phyloP scores from a whole-genome alignment of 2,329 filamentous ascomycete genomes.

The Neospermospora avenae region DNA sequence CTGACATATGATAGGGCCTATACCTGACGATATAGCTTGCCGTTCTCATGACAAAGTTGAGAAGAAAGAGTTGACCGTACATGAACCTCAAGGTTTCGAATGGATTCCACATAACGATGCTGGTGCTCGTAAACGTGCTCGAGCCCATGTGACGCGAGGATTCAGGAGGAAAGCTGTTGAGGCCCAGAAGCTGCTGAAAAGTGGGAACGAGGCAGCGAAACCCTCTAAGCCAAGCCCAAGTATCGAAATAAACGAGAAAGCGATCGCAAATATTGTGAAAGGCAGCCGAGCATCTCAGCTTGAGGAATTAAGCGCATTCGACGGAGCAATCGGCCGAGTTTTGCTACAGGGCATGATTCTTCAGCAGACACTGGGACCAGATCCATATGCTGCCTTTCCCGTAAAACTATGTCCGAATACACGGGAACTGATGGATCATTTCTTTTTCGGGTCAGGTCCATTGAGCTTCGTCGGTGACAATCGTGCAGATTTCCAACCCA shows the following conservation, averaged over 20 bases:
- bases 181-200: slow-evolving; percentile 2
- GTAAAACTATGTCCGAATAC: slow-evolving; percentile 2
- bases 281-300: not conserved
- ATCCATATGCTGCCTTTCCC: slow-evolving; percentile 12
- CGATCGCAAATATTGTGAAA: not conserved
- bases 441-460: slow-evolving; percentile 12
- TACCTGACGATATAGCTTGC: not conserved
- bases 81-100: slow-evolving; percentile 10
- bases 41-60: not conserved
- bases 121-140: slow-evolving; percentile 7
- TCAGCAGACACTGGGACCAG: not conserved
- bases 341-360: not conserved
- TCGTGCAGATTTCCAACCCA: slow-evolving; percentile 9
- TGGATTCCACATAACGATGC: slow-evolving; percentile 18
- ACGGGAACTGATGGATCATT: slow-evolving; percentile 11
- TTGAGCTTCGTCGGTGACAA: slow-evolving; percentile 3
- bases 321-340: not conserved
- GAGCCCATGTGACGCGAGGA: slow-evolving; percentile 18
- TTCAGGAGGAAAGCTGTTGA: slow-evolving; percentile 15
- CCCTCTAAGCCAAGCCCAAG: not conserved
- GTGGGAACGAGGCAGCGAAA: not conserved
- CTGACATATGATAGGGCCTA: slow-evolving; percentile 3
- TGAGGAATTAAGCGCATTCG: not conserved
- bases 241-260: not conserved
- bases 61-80: not conserved